phyloP scores from a whole-genome alignment of 2,329 filamentous ascomycete genomes.

The Botrytis cinerea region DNA sequence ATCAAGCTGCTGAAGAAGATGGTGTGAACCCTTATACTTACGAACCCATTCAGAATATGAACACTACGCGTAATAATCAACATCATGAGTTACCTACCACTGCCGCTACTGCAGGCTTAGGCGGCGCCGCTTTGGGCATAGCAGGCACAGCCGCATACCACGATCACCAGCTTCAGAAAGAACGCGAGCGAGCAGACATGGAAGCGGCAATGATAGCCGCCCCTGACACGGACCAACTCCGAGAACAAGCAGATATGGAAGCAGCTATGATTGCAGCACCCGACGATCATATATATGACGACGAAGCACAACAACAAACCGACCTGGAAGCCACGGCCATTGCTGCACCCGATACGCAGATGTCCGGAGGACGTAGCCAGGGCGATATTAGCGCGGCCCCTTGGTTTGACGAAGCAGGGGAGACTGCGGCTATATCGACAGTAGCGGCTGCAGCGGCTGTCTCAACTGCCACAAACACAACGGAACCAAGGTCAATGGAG shows the following conservation, averaged over 20 bases:
- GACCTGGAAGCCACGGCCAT: slow-evolving; percentile 27
- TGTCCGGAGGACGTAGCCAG: slow-evolving; percentile 34
- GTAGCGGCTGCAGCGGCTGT: not conserved
- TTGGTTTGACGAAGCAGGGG: not conserved
- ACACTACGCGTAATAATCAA: slow-evolving; percentile 18
- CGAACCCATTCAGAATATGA: slow-evolving; percentile 35
- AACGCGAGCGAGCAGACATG: slow-evolving; percentile 25
- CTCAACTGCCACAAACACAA: slow-evolving; percentile 6
- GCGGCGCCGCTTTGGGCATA: slow-evolving; percentile 31
- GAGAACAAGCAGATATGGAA: slow-evolving; percentile 33
- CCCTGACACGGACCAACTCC: slow-evolving; percentile 30
- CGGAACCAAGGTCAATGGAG: slow-evolving; percentile 23
- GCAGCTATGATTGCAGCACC: slow-evolving; percentile 35
- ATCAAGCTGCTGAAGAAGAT: slow-evolving; percentile 54
- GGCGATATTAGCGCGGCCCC: slow-evolving; percentile 25
- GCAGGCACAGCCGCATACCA: slow-evolving; percentile 30
- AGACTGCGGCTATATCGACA: slow-evolving; percentile 15
- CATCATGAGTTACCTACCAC: slow-evolving; percentile 22
- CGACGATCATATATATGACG: slow-evolving; percentile 27
- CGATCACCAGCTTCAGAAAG: slow-evolving; percentile 22
- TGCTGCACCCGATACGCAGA: slow-evolving; percentile 27
- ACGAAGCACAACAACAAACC: slow-evolving; percentile 29
- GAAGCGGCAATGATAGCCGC: slow-evolving; percentile 35
- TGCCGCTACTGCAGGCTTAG: slow-evolving; percentile 30
- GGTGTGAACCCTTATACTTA: slow-evolving; percentile 59